Evolutionary conservation across 2,329 filamentous ascomycete species (phyloP), one percentile per base, ranked within the genome.

Genomic region (Beauveria pseudobassiana): DNA sequence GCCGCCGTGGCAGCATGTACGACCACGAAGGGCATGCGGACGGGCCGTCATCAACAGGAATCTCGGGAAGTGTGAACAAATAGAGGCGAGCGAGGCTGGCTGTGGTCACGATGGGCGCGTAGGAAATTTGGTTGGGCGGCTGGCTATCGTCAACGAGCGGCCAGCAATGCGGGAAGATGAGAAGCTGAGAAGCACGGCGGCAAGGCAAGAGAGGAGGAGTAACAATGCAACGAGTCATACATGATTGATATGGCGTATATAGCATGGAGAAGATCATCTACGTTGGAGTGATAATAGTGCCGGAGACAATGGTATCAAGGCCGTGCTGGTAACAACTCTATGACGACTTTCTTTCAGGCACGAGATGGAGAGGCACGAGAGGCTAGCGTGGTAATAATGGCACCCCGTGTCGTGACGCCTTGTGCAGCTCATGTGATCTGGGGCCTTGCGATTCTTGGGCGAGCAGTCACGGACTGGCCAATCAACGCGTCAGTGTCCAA

Each of bases 371-470:
- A n/a, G 7, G 48, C 7, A 26, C 10, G 20, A 24, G 22, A 50
- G 48, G 24, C 34, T 18, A 51, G 24, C 16, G 24, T n/a, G 14
- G 5, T 16, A 38, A 38, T 56, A 56, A 20, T 24, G 26, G 7
- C 53, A 56, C 53, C 18, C 53, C 53, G 40, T 46, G 24, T 18
- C 30, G 40, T 24, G 28, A 24, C 16, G 26, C 28, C 48, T 18
- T 8, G 20, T 53, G 26, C 40, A 48, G 50, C 50, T 54, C 59
- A 61, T 61, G 59, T 61, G 59, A 60, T 28, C 58, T 48, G 38
- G 49, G 40, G 40, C 40, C 43, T 49, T 49, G n/a, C n/a, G 12
- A 30, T 57, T 38, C 43, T 30, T 48, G 43, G 54, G 42, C n/a
- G 28, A 22, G 5, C 6, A 43, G n/a, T 20, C 16, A 48, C 26